Conservation (phyloP, 2,329 filamentous ascomycete species). For the Epichloe coenophiala region DNA sequence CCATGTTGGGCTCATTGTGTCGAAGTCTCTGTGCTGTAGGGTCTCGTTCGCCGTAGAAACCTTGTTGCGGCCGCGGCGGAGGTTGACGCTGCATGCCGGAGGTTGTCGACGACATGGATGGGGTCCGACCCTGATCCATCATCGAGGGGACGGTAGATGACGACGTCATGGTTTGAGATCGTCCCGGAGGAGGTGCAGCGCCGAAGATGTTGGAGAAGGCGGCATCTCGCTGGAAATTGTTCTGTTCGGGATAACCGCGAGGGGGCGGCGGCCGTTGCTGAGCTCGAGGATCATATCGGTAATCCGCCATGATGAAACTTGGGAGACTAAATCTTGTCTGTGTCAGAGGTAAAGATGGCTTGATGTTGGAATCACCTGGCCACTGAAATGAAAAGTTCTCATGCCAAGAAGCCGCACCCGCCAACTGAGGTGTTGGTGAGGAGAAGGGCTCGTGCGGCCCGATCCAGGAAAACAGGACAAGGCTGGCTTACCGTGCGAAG, state of each 20-base stretch:
- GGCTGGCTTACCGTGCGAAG: slow-evolving; percentile 1
- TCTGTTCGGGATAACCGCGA: slow-evolving; percentile 35
- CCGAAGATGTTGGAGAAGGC: slow-evolving; percentile 96
- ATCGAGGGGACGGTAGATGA: slow-evolving; percentile 45
- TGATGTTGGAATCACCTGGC: neutral
- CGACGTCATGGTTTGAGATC: slow-evolving; percentile 91
- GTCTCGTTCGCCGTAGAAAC: slow-evolving; percentile 22
- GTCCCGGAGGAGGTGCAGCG: slow-evolving; percentile 67
- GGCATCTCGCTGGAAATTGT: slow-evolving; percentile 68
- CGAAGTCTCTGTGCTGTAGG: slow-evolving; percentile 14
- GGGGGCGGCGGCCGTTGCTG: slow-evolving; percentile 25
- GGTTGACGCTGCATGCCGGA: slow-evolving; percentile 48
- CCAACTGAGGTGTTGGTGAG: neutral
- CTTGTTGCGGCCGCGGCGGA: slow-evolving; percentile 39
- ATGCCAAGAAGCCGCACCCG: neutral
- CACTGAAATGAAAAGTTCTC: neutral
- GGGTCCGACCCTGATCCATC: slow-evolving; percentile 52
- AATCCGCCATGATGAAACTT: slow-evolving; percentile 39
- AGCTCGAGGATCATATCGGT: slow-evolving; percentile 39
- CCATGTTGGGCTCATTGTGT: slow-evolving; percentile 25
- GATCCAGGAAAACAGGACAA: neutral
- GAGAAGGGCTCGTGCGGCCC: neutral
- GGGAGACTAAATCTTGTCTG: neutral
- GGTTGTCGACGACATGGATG: slow-evolving; percentile 55
- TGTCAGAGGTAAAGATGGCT: neutral